A percentile compares a stretch with the other conserved stretches of the same genome.
Evolutionary conservation across 106 monocot genomes (phyloP).

Genomic region (Phalaenopsis equestris): DNA sequence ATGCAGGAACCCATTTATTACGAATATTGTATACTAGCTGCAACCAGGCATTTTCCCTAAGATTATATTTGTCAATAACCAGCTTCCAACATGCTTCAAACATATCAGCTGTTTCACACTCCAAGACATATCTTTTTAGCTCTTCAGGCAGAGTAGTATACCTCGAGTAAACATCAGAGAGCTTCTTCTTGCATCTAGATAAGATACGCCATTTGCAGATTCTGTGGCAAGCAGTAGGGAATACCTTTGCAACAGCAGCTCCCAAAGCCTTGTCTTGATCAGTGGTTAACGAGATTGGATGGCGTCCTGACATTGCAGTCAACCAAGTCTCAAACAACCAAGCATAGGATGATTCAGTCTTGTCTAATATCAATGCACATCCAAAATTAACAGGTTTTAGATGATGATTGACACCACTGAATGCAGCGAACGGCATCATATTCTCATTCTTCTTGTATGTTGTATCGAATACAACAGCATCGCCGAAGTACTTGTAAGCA

Average conservation of each 20-base stretch:
- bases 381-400: constrained; percentile 50
- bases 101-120: constrained; percentile 22
- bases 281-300: constrained; percentile 53
- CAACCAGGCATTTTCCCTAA: constrained; percentile 69
- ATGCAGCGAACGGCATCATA: constrained; percentile 53
- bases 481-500: constrained; percentile 56
- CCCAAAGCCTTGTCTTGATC: constrained; percentile 41
- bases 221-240: constrained; percentile 52
- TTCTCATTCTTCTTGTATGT: constrained; percentile 49
- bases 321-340: constrained; percentile 75
- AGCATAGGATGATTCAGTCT: constrained; percentile 32
- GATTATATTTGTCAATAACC: constrained; percentile 43
- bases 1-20: constrained; percentile 62
- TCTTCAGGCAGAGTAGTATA: constrained; percentile 42
- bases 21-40: constrained; percentile 39
- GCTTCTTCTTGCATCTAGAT: constrained; percentile 57
- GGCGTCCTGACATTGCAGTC: constrained; percentile 42
- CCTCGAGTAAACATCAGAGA: constrained; percentile 33
- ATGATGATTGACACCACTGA: constrained; percentile 65
- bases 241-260: constrained; percentile 47
- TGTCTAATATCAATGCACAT: constrained; percentile 52
- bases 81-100: constrained; percentile 55
- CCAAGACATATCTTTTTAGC: constrained; percentile 41
- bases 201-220: constrained; percentile 58
- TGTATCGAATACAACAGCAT: constrained; percentile 65